These are phyloP conservation scores for Malus domestica DNA, from an alignment of 306 rosid genomes.

Conservation along the genomic window DNA sequence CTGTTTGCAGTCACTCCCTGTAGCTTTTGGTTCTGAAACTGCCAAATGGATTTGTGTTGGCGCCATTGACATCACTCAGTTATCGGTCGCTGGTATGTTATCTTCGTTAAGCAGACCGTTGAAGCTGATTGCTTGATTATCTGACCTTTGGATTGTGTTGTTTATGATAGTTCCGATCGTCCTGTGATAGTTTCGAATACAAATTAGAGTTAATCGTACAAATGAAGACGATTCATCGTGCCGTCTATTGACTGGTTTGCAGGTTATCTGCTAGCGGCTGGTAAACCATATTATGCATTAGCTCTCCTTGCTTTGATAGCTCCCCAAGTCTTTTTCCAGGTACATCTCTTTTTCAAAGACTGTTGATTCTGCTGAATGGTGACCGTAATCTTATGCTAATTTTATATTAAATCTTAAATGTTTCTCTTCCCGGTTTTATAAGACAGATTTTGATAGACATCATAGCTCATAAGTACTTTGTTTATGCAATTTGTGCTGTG, in stretches of 20 bases:
- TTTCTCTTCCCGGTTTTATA: not conserved
- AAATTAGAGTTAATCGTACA: not conserved
- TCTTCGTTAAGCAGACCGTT: not conserved
- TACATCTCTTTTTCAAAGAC: constrained; percentile 7
- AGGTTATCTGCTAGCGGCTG: constrained; percentile 89
- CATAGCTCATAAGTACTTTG: not conserved
- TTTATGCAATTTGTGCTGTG: not conserved
- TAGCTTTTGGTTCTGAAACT: constrained; percentile 92
- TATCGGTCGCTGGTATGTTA: constrained; percentile 70
- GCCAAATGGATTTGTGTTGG: constrained; percentile 99
- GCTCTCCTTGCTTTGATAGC: constrained; percentile 67
- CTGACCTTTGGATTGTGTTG: not conserved
- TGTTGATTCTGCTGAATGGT: not conserved
- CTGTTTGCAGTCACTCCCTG: constrained; percentile 82
- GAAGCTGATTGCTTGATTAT: not conserved
- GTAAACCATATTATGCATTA: constrained; percentile 78
- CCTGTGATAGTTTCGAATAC: not conserved
- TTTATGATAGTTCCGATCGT: not conserved
- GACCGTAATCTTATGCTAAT: not conserved
- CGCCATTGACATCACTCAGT: constrained; percentile 88
- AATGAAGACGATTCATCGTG: not conserved
- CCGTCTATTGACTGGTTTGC: constrained; percentile 15
- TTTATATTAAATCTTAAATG: too few species aligned
- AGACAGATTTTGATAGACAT: not conserved
- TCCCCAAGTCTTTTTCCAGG: constrained; percentile 95